Evolutionary conservation across 2,329 filamentous ascomycete species (phyloP), one percentile per base, ranked within the genome.

Genomic region (Immersiporthe knoxdaviesiana): DNA sequence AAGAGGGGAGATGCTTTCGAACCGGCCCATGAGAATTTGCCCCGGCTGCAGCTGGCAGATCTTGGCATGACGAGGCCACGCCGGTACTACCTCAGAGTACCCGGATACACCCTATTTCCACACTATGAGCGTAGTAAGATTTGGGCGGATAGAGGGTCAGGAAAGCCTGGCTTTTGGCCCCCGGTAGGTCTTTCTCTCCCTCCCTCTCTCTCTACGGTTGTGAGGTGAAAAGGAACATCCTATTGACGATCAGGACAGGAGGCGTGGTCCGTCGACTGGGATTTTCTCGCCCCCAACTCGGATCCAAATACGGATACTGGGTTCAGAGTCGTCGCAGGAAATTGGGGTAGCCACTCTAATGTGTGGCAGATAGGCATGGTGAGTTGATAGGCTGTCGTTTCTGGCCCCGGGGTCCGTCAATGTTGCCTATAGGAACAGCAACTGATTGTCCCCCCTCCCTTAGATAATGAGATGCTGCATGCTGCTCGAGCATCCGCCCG

Each of bases 361-460:
- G 27, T 68, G 24, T 68, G 67, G 67, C 67, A 68, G 2, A 14
- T 68, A 2, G 67, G 62, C 58, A 61, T 65, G 67, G 67, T 68
- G 24, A 21, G 54, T 32, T 32, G n/a, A 56, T 18, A 32, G 2
- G 8, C 24, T n/a, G 7, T 21, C 44, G 24, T 5, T 27, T 16
- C 24, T 30, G 24, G 12, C 27, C n/a, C 52, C 18, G 52, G 14
- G 4, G 27, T 27, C 8, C 52, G 52, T n/a, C n/a, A 56, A 12
- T 1, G 14, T 1, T n/a, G n/a, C n/a, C 50, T 1, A 21, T 47
- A 47, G 2, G 44, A 47, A n/a, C 1, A 11, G 44, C 18, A 8
- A 21, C 21, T 47, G 8, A 47, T 11, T 2, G 35, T 21, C 16
- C 7, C 7, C 10, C 18, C 14, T 5, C 8, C 1, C 21, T 27